These are phyloP conservation scores for Backusella mclennaniae DNA, from an alignment of 192 early-diverging fungal species.

Conservation along the genomic window DNA sequence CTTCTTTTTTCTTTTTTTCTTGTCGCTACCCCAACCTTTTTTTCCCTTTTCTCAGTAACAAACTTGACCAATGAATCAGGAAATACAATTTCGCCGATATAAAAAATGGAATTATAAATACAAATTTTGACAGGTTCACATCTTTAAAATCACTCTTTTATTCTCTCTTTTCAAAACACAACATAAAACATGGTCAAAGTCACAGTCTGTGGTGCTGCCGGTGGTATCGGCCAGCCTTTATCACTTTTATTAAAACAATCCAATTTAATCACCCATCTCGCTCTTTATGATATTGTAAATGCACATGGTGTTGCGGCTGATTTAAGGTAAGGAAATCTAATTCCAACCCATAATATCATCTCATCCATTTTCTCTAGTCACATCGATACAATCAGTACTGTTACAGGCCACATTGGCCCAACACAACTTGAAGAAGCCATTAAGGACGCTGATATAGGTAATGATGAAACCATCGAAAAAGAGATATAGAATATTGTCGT, in stretches of 20 bases:
- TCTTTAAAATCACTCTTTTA: background rate
- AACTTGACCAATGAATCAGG: background rate
- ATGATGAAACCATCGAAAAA: background rate
- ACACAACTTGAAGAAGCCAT: constrained; percentile 71
- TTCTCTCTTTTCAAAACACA: background rate
- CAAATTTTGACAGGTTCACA: background rate
- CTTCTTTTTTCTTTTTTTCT: background rate
- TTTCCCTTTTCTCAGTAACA: background rate
- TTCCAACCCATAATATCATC: background rate
- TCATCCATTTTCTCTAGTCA: constrained; percentile 44
- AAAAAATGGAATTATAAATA: background rate
- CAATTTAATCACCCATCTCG: constrained; percentile 77
- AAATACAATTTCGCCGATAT: background rate
- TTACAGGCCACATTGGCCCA: constrained; percentile 68
- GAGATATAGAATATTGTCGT: background rate
- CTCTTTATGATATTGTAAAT: constrained; percentile 97
- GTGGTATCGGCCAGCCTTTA: constrained; percentile 97
- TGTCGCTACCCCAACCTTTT: background rate
- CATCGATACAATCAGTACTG: constrained; percentile 81
- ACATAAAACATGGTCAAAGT: constrained; percentile 50
- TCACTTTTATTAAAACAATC: constrained; percentile 93
- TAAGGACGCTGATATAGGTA: constrained; percentile 52
- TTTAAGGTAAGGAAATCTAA: constrained; percentile 45
- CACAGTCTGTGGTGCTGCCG: constrained; percentile 72
- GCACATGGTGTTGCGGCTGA: constrained; percentile 96